Evolutionary conservation across 2,329 filamentous ascomycete species (phyloP), one percentile per base, ranked within the genome.

Genomic region (Cladosporium velox): DNA sequence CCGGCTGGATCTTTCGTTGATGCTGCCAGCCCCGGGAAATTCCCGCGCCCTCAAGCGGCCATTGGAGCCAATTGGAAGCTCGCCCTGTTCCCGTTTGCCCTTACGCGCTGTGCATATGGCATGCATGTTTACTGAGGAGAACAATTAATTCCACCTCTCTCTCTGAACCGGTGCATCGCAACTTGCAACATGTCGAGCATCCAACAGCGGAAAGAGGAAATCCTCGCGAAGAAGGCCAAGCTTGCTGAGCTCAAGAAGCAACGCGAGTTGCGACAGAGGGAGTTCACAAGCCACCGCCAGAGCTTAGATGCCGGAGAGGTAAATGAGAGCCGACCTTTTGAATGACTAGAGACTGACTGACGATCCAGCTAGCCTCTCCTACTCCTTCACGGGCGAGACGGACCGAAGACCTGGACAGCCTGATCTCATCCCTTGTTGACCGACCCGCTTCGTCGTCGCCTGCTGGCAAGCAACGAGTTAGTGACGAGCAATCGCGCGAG

Each of bases 211-310:
- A 91, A 92, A 83, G 93, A 97, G 84, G 95, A 99, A 84, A 97
- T 99, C 72, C 84, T 95, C 73, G 93, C 93, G 72, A 99, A 99
- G 83, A 94, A 92, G 84, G 94, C 93, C 69, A 97, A 95, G 84
- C 92, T 99, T 74, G 93, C 92, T 59, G 95, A 98, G 85, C 86
- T 99, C 71, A 97, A 97, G 83, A 88, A 91, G 69, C 93, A 97
- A 81, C 88, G 95, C 73, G 93, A 96, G 78, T 82, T 94, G 72
- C 87, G 93, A 67, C 87, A 91, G 70, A 91, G 86, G 76, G 91
- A 96, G 77, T 88, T 91, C 72, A 87, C 85, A 67, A 86, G 86
- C 69, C 88, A 84, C 72, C 87, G 92, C 71, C 86, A 89, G 74
- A 91, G 88, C 77, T 83, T 88, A 73, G 88, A 87, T 75, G 81